Conservation (phyloP, 1,139 yeast genomes). For the Debaryomyces singareniensis region DNA sequence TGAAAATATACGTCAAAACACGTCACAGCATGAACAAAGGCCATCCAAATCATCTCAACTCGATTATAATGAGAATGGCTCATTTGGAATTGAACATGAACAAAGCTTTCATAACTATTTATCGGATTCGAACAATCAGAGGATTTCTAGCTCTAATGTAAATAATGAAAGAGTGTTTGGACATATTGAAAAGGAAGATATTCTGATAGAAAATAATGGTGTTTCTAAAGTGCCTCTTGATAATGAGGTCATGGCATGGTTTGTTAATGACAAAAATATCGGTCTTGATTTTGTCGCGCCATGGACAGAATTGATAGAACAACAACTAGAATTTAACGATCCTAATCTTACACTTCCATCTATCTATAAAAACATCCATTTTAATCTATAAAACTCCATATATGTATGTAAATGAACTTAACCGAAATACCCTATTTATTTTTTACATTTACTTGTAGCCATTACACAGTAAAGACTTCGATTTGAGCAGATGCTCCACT, state of each 20-base stretch:
- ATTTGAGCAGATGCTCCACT: conserved; percentile 60
- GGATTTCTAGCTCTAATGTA: neutral
- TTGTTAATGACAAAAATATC: conserved; percentile 54
- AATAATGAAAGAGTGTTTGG: conserved; percentile 36
- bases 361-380: neutral
- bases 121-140: neutral
- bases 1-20: neutral
- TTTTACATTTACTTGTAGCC: neutral
- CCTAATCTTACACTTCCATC: conserved; percentile 21
- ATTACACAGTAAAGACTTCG: conserved; percentile 52
- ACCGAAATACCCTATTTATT: neutral
- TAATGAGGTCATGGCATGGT: conserved; percentile 67
- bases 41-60: neutral
- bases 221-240: conserved; percentile 40
- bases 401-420: neutral
- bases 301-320: conserved; percentile 82
- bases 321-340: conserved; percentile 36
- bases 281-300: conserved; percentile 87
- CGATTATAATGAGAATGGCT: neutral
- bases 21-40: neutral
- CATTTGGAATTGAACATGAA: neutral
- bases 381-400: neutral
- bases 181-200: conserved; percentile 65
- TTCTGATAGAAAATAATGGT: conserved; percentile 70
- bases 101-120: neutral